Evolutionary conservation across 176 grass and related monocot genomes (phyloP).

Genomic region (Carex scoparia): DNA sequence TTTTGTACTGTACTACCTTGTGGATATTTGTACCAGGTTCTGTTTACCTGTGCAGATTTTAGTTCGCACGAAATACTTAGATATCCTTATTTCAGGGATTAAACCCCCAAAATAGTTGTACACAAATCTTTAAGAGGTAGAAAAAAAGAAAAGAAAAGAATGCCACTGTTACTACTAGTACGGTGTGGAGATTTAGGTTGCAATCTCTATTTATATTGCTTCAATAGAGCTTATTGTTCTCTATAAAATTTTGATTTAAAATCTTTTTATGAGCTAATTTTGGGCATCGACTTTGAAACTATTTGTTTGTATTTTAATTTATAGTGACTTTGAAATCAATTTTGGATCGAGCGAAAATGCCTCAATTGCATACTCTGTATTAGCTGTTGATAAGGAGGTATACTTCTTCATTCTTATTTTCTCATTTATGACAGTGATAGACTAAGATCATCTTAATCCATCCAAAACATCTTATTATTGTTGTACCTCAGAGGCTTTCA

Average conservation of each 20-base stretch:
- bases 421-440: neutral
- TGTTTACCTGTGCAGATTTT: neutral
- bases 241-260: neutral
- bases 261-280: neutral
- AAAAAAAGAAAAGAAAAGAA: neutral
- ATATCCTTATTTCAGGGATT: neutral
- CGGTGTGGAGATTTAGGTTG: neutral
- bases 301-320: slow-evolving; percentile 14
- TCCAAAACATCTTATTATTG: neutral
- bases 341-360: slow-evolving; percentile 53
- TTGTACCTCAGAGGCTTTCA: neutral
- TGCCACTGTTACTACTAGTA: neutral
- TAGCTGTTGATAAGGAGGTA: slow-evolving; percentile 74
- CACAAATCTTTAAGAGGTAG: neutral
- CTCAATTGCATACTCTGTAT: slow-evolving; percentile 36
- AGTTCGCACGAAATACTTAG: neutral
- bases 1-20: neutral
- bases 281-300: neutral
- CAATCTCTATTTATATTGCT: neutral
- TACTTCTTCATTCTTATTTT: neutral
- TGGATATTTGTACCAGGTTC: neutral
- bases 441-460: neutral
- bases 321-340: slow-evolving; percentile 68
- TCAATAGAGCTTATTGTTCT: neutral
- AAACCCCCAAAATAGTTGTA: neutral